Conservation (phyloP, 2,329 filamentous ascomycete genomes). For the Calonectria leucothoes region DNA sequence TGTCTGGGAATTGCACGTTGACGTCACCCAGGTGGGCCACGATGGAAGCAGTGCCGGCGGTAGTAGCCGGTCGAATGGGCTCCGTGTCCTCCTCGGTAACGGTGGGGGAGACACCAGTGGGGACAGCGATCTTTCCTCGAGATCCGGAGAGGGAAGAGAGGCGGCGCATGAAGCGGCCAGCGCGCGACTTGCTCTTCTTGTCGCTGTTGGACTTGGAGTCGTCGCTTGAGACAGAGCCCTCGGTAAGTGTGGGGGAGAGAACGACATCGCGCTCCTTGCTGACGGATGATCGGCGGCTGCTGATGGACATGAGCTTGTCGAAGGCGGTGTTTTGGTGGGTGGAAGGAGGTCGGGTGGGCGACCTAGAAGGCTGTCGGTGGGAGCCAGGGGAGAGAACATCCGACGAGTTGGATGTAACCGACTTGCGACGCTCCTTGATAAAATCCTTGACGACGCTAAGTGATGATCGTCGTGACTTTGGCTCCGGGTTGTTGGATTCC, state of each 20-base stretch:
- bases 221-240: slow-evolving; percentile 59
- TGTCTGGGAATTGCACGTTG: slow-evolving; percentile 97
- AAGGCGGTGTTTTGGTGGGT: slow-evolving; percentile 59
- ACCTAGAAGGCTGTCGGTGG: slow-evolving; percentile 48
- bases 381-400: slow-evolving; percentile 48
- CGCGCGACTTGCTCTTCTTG: slow-evolving; percentile 60
- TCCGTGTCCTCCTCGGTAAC: slow-evolving; percentile 60
- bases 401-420: slow-evolving; percentile 59
- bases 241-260: slow-evolving; percentile 56
- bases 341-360: slow-evolving; percentile 61
- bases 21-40: slow-evolving; percentile 85
- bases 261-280: slow-evolving; percentile 54
- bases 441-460: slow-evolving; percentile 70
- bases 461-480: slow-evolving; percentile 64
- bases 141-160: slow-evolving; percentile 64
- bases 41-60: slow-evolving; percentile 50
- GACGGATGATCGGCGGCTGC: slow-evolving; percentile 66
- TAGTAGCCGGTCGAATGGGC: slow-evolving; percentile 43
- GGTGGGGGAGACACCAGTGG: slow-evolving; percentile 60
- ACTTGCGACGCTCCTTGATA: slow-evolving; percentile 69
- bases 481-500: slow-evolving; percentile 43
- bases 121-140: slow-evolving; percentile 57
- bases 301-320: slow-evolving; percentile 74
- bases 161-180: slow-evolving; percentile 69
- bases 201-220: slow-evolving; percentile 58